These are phyloP conservation scores for Coelastrella sp. DNA, from an alignment of 139 green algal species.

Conservation along the genomic window DNA sequence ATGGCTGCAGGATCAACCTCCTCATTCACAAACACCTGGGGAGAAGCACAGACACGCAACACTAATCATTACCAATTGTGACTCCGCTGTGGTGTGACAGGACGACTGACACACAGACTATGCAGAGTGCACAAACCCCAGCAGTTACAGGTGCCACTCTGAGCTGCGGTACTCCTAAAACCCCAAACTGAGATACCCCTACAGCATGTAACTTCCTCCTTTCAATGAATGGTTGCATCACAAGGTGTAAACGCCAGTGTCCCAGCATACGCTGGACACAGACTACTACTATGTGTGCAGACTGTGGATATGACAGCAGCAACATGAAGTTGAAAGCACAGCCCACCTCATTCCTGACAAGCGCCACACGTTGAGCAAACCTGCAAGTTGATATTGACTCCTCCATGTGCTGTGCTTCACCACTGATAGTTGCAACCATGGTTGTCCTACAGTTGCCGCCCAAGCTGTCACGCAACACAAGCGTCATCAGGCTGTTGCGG, in stretches of 20 bases:
- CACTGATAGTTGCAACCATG: slow-evolving; percentile 84
- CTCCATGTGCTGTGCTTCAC: slow-evolving; percentile 70
- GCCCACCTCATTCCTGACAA: slow-evolving; percentile 84
- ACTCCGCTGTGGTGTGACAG: too few relatives aligned
- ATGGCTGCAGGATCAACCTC: slow-evolving; percentile 87
- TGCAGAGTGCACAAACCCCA: too few relatives aligned
- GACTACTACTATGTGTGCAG: too few relatives aligned
- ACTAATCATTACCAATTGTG: too few relatives aligned
- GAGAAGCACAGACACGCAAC: not conserved
- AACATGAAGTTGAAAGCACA: not conserved
- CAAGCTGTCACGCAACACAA: slow-evolving; percentile 83
- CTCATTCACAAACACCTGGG: slow-evolving; percentile 82
- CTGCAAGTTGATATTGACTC: slow-evolving; percentile 95
- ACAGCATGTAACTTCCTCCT: too few relatives aligned
- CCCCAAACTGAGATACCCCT: too few relatives aligned
- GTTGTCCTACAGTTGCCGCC: slow-evolving; percentile 91
- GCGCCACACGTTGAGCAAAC: slow-evolving; percentile 93
- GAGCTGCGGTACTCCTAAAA: too few relatives aligned
- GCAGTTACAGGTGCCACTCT: too few relatives aligned
- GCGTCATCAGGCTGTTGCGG: slow-evolving; percentile 93
- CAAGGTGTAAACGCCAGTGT: too few relatives aligned
- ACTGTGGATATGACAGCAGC: not conserved
- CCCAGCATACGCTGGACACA: too few relatives aligned
- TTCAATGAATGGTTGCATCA: too few relatives aligned
- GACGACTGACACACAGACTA: too few relatives aligned